A percentile compares a stretch with the other conserved stretches of the same genome.
Evolutionary conservation across 1,284 basidiomycete genomes (phyloP).

Genomic region (Omphalotus olearius): DNA sequence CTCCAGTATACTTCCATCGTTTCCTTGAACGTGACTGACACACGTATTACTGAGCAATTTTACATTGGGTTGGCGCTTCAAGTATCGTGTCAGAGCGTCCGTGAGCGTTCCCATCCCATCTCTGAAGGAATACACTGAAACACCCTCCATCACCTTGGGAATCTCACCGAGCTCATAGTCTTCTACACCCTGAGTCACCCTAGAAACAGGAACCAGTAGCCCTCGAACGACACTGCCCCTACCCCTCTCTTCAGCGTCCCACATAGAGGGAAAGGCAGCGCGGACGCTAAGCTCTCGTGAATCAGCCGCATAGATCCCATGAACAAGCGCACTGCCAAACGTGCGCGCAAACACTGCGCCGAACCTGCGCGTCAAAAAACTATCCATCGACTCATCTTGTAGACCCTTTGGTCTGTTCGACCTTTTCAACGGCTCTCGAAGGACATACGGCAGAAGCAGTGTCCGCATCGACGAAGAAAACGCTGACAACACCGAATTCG

Average conservation of each 20-base stretch:
- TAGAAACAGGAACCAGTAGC: conserved; percentile 34
- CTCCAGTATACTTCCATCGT: conserved; percentile 35
- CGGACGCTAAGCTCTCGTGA: conserved; percentile 58
- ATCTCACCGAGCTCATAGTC: conserved; percentile 54
- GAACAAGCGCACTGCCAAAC: conserved; percentile 34
- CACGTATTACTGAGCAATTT: conserved; percentile 44
- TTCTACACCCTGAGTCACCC: conserved; percentile 20
- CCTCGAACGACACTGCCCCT: conserved; percentile 69
- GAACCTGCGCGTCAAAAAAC: conserved; percentile 76
- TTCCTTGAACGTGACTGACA: conserved; percentile 33
- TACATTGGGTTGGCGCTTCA: conserved; percentile 54
- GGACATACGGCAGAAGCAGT: conserved; percentile 48
- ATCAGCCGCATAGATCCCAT: conserved; percentile 18
- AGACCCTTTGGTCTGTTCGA: conserved; percentile 33
- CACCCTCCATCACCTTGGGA: conserved; percentile 46
- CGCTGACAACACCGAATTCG: conserved; percentile 43
- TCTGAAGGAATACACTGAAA: conserved; percentile 77
- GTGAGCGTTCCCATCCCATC: conserved; percentile 77
- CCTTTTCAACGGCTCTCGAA: conserved; percentile 54
- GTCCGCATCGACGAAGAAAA: conserved; percentile 45
- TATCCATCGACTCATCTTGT: conserved; percentile 79
- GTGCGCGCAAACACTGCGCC: conserved; percentile 68
- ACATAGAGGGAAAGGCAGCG: conserved; percentile 73
- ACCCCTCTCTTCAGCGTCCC: conserved; percentile 62
- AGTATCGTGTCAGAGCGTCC: conserved; percentile 44